Base-by-base conservation (phyloP, 2,329 filamentous ascomycete species). In the Sporothrix pseudoabietina region DNA sequence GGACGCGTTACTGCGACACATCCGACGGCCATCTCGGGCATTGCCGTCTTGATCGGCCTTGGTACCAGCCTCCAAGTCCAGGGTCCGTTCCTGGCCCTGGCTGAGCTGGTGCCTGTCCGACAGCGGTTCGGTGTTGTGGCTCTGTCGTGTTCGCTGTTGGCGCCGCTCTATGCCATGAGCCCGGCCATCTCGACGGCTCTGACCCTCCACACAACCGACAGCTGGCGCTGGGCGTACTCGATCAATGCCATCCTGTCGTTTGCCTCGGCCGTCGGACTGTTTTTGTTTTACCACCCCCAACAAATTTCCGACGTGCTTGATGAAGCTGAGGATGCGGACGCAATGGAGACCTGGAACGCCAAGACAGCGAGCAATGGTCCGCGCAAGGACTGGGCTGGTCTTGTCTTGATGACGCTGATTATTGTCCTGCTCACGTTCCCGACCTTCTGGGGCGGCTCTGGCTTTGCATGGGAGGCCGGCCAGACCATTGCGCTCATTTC, bases 211-310 rank as follows among this genome's bases (percentile, higher is more conserved):
- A 41, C 59, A 1, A 12, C 4, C 3, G 59, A 63, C 59, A 63
- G 30, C 59, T 63, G 59, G 59, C 59, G 59, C 16, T 63, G 59
- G 59, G 32, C n/a, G 26, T 63, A 63, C 16, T 63, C 59, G 32
- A 63, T 63, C 59, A 63, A 63, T 14, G 59, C 59, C 16, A 41
- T 63, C 30, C 32, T 63, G 30, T 63, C 59, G 59, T 63, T 63
- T 41, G 30, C 3, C 3, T 39, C 59, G 16, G 30, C 16, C 9
- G 59, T 35, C 32, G 30, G 30, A 12, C 32, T 63, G 3, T 35
- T 63, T 19, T 19, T 63, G 30, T 39, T 41, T 35, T 63, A 63
- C 19, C 59, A 63, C n/a, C 59, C 59, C 4, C 16, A 8, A 7
- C 59, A 3, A 1, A 4, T 63, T 22, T 0, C 14, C 3, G 30